A percentile compares a stretch with the other conserved stretches of the same genome.
These are phyloP conservation scores for Leucosporidium scottii DNA, from an alignment of 768 basidiomycete species.

Conservation along the genomic window DNA sequence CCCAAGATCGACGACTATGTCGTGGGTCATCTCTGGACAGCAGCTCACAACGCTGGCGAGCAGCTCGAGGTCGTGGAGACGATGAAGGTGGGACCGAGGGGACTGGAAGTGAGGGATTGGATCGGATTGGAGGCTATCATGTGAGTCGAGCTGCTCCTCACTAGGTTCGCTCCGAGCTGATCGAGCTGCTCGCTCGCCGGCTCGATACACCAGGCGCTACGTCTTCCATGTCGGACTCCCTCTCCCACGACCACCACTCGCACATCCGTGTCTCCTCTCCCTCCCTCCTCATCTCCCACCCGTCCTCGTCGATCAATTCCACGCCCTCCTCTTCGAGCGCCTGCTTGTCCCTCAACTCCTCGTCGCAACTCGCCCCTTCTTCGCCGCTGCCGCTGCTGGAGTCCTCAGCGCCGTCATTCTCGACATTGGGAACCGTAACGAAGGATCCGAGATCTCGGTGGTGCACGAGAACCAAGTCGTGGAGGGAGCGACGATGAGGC, in stretches of 20 bases:
- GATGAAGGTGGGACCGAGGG: constrained; percentile 50
- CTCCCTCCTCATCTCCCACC: constrained; percentile 61
- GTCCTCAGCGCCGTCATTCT: constrained; percentile 66
- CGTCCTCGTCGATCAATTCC: constrained; percentile 61
- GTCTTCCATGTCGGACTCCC: constrained; percentile 66
- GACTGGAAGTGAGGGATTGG: constrained; percentile 57
- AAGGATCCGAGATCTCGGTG: constrained; percentile 68
- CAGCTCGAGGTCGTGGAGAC: constrained; percentile 75
- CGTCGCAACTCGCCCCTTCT: constrained; percentile 72
- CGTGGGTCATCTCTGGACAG: constrained; percentile 10
- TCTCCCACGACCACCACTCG: constrained; percentile 74
- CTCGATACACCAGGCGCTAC: constrained; percentile 50
- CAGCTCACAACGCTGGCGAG: constrained; percentile 55
- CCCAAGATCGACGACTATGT: constrained; percentile 23
- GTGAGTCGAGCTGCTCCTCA: constrained; percentile 47
- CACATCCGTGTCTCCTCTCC: constrained; percentile 74
- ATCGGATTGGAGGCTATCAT: constrained; percentile 81
- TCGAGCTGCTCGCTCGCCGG: not conserved
- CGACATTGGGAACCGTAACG: constrained; percentile 59
- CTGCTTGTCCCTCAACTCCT: constrained; percentile 81
- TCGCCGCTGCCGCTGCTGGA: constrained; percentile 72
- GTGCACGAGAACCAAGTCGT: constrained; percentile 66
- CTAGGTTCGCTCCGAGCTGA: not conserved
- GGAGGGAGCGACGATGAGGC: constrained; percentile 52
- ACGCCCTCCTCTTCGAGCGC: constrained; percentile 82